Conservation (phyloP, 768 basidiomycete genomes). For the Podaxis rugospora region DNA sequence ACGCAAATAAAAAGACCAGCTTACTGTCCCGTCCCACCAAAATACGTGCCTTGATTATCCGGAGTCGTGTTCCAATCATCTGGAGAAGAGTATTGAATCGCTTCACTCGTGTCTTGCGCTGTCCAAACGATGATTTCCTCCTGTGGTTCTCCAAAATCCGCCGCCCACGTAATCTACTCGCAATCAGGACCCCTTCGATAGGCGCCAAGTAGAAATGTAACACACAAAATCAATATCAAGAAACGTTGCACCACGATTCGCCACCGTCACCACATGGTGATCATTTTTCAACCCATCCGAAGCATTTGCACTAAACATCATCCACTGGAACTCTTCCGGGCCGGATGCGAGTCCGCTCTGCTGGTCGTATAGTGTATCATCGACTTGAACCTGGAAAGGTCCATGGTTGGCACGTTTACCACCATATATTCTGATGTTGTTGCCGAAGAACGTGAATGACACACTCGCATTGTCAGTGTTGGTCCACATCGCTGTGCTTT, state of each 20-base stretch:
- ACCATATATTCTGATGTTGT: slow-evolving; percentile 44
- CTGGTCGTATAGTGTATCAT: slow-evolving; percentile 24
- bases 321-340: slow-evolving; percentile 32
- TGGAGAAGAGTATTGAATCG: slow-evolving; percentile 29
- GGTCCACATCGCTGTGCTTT: slow-evolving; percentile 36
- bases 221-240: slow-evolving; percentile 49
- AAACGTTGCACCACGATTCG: slow-evolving; percentile 21
- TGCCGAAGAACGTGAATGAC: slow-evolving; percentile 45
- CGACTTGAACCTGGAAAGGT: slow-evolving; percentile 36
- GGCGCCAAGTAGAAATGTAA: slow-evolving; percentile 5
- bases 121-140: slow-evolving; percentile 23
- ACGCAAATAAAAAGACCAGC: slow-evolving; percentile 12
- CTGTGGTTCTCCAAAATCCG: slow-evolving; percentile 21
- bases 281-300: slow-evolving; percentile 23
- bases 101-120: slow-evolving; percentile 29
- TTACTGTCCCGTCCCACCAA: slow-evolving; percentile 42
- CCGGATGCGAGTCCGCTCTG: slow-evolving; percentile 23
- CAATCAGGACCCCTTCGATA: neutral
- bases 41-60: slow-evolving; percentile 33
- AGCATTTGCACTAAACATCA: slow-evolving; percentile 30
- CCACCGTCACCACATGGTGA: slow-evolving; percentile 33
- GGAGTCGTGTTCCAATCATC: slow-evolving; percentile 29
- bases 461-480: slow-evolving; percentile 25
- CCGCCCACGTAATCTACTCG: slow-evolving; percentile 29
- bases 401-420: slow-evolving; percentile 46